Evolutionary conservation across 345 rosid species (phyloP).

Genomic region (Psidium guajava): DNA sequence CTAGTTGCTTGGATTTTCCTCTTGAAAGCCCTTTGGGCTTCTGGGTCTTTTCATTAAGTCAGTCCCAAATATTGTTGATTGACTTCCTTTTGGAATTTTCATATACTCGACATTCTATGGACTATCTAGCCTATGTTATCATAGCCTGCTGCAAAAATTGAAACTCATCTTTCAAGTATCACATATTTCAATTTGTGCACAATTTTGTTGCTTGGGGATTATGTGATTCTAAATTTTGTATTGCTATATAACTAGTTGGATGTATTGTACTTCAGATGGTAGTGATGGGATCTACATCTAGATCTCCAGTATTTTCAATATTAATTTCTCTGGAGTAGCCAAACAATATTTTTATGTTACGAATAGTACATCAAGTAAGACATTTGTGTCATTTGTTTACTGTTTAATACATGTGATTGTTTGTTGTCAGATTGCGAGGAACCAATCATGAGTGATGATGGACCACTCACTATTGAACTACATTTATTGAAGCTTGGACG

Average conservation of each 20-base stretch:
- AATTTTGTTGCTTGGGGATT: background rate
- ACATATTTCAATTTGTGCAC: background rate
- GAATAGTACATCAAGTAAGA: background rate
- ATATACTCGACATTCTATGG: background rate
- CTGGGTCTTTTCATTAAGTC: background rate
- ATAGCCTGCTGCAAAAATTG: background rate
- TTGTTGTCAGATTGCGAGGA: conserved; percentile 24
- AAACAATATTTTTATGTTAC: background rate
- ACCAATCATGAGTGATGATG: conserved; percentile 8
- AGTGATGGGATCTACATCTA: background rate
- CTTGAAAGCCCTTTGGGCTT: background rate
- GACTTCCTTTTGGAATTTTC: background rate
- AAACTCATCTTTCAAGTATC: background rate
- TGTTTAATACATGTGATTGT: background rate
- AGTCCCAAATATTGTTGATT: background rate
- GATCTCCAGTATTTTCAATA: background rate
- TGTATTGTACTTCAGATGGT: background rate
- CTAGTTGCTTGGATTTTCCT: background rate
- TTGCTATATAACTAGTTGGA: background rate
- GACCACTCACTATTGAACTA: background rate
- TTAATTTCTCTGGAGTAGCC: background rate
- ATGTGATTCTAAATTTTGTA: background rate
- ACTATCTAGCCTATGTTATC: background rate
- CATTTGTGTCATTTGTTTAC: background rate
- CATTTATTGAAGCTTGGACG: conserved; percentile 24